Conservation (phyloP, 106 monocot species). For the Iris macrosiphon region DNA sequence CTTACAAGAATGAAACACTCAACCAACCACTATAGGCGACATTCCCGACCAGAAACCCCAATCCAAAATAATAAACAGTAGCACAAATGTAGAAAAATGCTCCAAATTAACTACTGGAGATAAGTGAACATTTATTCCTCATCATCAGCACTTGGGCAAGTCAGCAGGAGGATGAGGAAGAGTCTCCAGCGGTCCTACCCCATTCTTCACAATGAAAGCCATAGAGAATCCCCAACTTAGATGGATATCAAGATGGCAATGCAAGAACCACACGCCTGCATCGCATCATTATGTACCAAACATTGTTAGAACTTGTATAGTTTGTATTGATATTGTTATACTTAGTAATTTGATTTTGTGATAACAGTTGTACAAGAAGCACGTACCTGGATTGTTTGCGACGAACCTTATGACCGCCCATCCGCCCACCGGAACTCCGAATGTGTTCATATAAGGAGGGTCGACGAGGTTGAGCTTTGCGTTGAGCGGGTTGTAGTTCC, state of each 20-base stretch:
- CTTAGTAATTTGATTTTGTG: too few species aligned
- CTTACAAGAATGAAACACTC: too few species aligned
- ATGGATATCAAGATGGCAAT: constrained; percentile 10
- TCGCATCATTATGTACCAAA: not conserved
- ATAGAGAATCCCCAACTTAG: constrained; percentile 9
- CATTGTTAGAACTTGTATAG: too few species aligned
- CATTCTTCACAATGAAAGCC: constrained; percentile 11
- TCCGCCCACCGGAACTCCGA: constrained; percentile 35
- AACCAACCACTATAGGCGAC: too few species aligned
- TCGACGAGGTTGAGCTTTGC: constrained; percentile 32
- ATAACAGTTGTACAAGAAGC: too few species aligned
- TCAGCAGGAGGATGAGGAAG: constrained; percentile 12
- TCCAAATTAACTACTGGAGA: too few species aligned
- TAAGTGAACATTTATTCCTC: not conserved
- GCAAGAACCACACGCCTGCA: constrained; percentile 15
- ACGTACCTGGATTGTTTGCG: constrained; percentile 36
- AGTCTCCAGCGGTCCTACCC: constrained; percentile 8
- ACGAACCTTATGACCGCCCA: constrained; percentile 43
- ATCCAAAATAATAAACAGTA: too few species aligned
- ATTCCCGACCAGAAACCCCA: too few species aligned
- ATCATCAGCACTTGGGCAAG: constrained; percentile 5
- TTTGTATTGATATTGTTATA: too few species aligned
- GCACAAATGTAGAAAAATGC: too few species aligned
- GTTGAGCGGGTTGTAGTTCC: constrained; percentile 27
- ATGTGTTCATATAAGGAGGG: constrained; percentile 30